Evolutionary conservation across 2,329 filamentous ascomycete species (phyloP), one percentile per base, ranked within the genome.

Genomic region (Alternaria arbusti): DNA sequence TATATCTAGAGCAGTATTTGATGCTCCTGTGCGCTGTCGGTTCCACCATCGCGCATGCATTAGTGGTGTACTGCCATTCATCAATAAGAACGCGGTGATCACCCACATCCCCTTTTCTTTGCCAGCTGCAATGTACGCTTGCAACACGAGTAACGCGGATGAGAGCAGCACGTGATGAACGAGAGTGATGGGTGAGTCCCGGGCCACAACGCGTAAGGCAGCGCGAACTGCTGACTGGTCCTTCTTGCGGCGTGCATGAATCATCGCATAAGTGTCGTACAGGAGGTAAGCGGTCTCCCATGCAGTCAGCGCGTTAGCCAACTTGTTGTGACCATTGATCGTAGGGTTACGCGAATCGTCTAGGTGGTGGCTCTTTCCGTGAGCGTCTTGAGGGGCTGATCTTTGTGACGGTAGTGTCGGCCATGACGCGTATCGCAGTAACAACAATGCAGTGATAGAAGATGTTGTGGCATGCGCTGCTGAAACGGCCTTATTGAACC

Each of bases 21-120:
- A 13, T 32, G 25, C n/a, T 52, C 49, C 28, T 11, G 49, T 52
- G 11, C n/a, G 26, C 10, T 36, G 49, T 26, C 49, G 49, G 12
- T 36, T 52, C 49, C 49, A 52, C 49, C 49, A 52, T 36, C 49
- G 25, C 13, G 28, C 49, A 52, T 52, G 49, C 49, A 52, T 52
- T 5, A 52, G 17, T 20, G 49, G 49, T 20, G 49, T 52, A 36
- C 49, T 52, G 26, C 28, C 20, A 22, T 52, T 52, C 49, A 52
- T 52, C 17, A 52, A 26, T n/a, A 52, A 30, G 25, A 52, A 52
- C 13, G 49, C 49, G 3, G 49, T 52, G 13, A 32, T 52, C n/a
- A 52, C 49, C 49, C 49, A 52, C 26, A 52, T 30, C 20, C 49
- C 49, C 20, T 36, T 52, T 22, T 52, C 49, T 15, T 22, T 23